Percentiles rank a stretch among this genome's conserved stretches.
These are phyloP conservation scores for Phytophthora nicotianae DNA, from an alignment of 352 stramenopile species.

Conservation along the genomic window DNA sequence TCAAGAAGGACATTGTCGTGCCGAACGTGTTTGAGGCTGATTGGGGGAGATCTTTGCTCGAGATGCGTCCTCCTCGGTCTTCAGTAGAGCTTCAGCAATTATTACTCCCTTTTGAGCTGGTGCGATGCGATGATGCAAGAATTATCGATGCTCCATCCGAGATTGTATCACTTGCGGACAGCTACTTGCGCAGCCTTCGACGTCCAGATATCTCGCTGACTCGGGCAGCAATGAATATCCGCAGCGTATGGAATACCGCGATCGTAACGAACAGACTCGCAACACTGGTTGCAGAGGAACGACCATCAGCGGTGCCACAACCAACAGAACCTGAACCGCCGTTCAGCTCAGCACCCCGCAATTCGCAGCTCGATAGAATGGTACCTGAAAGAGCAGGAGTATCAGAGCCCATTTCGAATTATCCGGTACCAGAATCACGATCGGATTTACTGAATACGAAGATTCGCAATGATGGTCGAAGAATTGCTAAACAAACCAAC, in stretches of 20 bases:
- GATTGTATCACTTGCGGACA: constrained; percentile 17
- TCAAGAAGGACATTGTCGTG: constrained; percentile 23
- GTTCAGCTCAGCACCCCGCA: background rate
- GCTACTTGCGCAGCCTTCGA: constrained; percentile 23
- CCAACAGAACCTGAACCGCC: constrained; percentile 1
- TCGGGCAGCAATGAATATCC: constrained; percentile 38
- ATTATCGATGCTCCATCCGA: constrained; percentile 23
- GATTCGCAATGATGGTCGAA: background rate
- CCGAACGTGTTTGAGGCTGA: constrained; percentile 24
- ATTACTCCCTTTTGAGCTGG: constrained; percentile 32
- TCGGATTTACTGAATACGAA: background rate
- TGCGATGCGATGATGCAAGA: constrained; percentile 29
- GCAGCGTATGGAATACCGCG: constrained; percentile 36
- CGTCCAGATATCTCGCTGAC: constrained; percentile 31
- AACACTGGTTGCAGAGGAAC: constrained; percentile 21
- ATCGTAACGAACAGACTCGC: background rate
- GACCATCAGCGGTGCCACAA: background rate
- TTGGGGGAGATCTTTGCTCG: constrained; percentile 1
- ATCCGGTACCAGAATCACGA: background rate
- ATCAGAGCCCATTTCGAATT: background rate
- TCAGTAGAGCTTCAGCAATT: constrained; percentile 23
- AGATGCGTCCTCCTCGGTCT: background rate
- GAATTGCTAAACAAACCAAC: background rate
- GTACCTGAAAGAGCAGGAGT: background rate
- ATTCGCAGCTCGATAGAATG: background rate